Conservation (phyloP, 2,329 filamentous ascomycete genomes). For the Rutstroemia sp. region DNA sequence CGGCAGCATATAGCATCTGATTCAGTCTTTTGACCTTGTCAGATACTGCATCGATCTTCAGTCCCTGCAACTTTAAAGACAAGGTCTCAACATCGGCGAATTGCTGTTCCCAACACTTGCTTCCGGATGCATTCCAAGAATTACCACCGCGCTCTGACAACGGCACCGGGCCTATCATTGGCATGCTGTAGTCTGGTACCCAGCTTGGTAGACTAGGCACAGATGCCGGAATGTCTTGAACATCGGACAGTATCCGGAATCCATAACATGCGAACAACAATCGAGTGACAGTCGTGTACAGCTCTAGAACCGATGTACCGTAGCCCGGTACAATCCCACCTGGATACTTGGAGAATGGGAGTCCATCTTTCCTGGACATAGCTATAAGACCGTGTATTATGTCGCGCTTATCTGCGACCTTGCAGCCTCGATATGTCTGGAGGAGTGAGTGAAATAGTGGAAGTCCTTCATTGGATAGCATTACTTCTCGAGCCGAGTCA, state of each 20-base stretch:
- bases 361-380: not conserved
- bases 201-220: constrained; percentile 1
- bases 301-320: not conserved
- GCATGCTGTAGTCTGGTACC: constrained; percentile 4
- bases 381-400: not conserved
- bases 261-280: not conserved
- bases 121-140: not conserved
- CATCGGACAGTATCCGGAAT: not conserved
- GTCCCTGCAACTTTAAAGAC: not conserved
- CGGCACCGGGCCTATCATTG: not conserved
- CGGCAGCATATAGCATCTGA: not conserved
- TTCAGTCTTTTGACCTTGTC: not conserved
- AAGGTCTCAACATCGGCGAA: not conserved
- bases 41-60: not conserved
- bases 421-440: not conserved
- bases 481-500: not conserved
- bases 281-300: not conserved
- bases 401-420: constrained; percentile 2
- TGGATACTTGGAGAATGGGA: not conserved
- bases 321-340: not conserved
- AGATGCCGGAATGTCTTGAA: not conserved
- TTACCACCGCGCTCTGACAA: constrained; percentile 1
- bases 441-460: constrained; percentile 3
- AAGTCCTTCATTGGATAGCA: not conserved
- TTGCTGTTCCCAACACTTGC: not conserved